Evolutionary conservation across 352 stramenopile genomes (phyloP), one percentile per base, ranked within the genome.

Genomic region (Phytophthora kernoviae): DNA sequence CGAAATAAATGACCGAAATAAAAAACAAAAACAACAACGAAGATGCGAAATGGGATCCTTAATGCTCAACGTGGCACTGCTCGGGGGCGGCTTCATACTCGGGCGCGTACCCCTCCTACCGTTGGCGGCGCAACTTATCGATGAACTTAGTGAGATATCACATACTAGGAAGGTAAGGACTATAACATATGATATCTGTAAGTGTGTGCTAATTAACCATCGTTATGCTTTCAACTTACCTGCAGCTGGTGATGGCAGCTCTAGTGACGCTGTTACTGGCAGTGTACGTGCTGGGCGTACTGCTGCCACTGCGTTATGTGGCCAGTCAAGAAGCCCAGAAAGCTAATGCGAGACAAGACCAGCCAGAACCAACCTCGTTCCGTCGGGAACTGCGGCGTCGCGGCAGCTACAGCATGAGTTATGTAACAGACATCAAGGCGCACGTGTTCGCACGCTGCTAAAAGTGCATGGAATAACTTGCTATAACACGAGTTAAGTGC

Each of bases 401-500:
- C 7, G 87, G 84, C 26, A 96, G 87, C 72, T 96, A 91, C 64
- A 94, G 84, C 60, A 88, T 96, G 77, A 93, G 77, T 60, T 96
- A 91, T 49, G 85, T 96, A 40, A 82, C 79, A n/a, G 84, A 96
- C 60, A 91, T 96, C 54, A 94, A 94, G 53, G 78, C 84, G 11
- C 87, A 96, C 45, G 84, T 94, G 21, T 89, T 94, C 34, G 81
- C 84, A 15, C 79, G 70, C 21, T 82, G 78, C 5, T 88, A 76
- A 69, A 4, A 17, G n/a, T n/a, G n/a, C n/a, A n/a, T 37, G 34
- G 22, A 22, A 12, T 12, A 18, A 18, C n/a, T n/a, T n/a, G n/a
- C n/a, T n/a, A n/a, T n/a, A n/a, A n/a, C n/a, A n/a, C n/a, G n/a
- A n/a, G n/a, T n/a, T n/a, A n/a, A n/a, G n/a, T n/a, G n/a, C 11